These are phyloP conservation scores for Cryptococcus maquisensis DNA, from an alignment of 1,284 basidiomycete species.

Conservation along the genomic window DNA sequence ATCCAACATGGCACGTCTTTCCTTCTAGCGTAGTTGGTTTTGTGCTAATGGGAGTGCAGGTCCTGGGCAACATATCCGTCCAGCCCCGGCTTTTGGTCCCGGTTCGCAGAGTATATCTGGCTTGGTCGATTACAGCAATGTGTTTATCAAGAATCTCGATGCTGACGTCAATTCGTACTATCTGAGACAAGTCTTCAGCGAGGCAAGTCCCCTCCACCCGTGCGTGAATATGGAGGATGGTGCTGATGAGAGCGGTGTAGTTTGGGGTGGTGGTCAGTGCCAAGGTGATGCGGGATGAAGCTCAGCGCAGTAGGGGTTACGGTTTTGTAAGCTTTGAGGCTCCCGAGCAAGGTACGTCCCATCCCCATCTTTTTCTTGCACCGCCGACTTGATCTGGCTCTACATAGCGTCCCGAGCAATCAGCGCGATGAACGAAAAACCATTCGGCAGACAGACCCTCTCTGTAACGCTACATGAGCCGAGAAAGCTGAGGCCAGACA, in stretches of 20 bases:
- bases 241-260: conserved; percentile 43
- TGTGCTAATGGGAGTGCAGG: conserved; percentile 17
- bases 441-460: conserved; percentile 25
- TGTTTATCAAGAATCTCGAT: conserved; percentile 74
- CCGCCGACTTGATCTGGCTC: not conserved
- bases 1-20: conserved; percentile 62
- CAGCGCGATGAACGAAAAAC: conserved; percentile 21
- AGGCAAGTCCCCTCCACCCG: conserved; percentile 52
- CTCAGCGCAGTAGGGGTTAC: conserved; percentile 78
- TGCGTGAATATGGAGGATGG: not conserved
- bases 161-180: conserved; percentile 76
- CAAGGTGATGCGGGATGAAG: conserved; percentile 86
- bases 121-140: conserved; percentile 82
- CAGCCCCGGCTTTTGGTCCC: conserved; percentile 65
- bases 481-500: conserved; percentile 30
- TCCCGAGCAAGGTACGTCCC: conserved; percentile 67
- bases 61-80: conserved; percentile 81
- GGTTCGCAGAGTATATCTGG: conserved; percentile 75
- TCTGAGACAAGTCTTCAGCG: conserved; percentile 72
- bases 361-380: not conserved
- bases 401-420: conserved; percentile 27
- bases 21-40: not conserved
- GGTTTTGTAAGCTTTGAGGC: conserved; percentile 90
- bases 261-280: conserved; percentile 85
- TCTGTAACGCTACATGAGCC: conserved; percentile 35